phyloP scores from a whole-genome alignment of 1,284 basidiomycete genomes.

The Apiotrichum sp. region DNA sequence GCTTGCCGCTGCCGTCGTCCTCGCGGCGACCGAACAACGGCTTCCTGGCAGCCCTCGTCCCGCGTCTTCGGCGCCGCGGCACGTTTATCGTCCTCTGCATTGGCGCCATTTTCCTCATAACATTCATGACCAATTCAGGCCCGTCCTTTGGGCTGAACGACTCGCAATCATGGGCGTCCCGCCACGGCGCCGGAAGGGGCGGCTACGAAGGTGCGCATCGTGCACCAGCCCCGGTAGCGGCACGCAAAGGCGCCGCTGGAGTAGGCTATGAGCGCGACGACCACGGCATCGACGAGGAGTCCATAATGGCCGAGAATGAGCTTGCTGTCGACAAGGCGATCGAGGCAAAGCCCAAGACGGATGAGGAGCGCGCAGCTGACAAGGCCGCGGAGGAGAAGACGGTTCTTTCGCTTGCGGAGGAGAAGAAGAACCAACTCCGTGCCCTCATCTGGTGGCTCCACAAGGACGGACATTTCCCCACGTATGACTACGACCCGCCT shows the following conservation, averaged over 20 bases:
- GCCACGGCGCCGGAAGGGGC: too few relatives aligned
- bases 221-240: too few relatives aligned
- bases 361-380: slow-evolving; percentile 29
- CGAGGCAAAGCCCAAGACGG: slow-evolving; percentile 20
- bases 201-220: too few relatives aligned
- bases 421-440: slow-evolving; percentile 19
- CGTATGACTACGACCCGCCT: slow-evolving; percentile 24
- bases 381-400: slow-evolving; percentile 24
- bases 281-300: slow-evolving; percentile 25
- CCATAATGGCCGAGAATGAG: slow-evolving; percentile 41
- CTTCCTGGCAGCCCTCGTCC: neutral
- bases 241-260: neutral
- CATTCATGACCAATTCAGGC: neutral
- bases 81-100: neutral
- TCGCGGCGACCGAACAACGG: neutral
- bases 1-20: neutral
- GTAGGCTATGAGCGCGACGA: slow-evolving; percentile 3
- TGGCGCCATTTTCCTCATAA: neutral
- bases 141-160: neutral
- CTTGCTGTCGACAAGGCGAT: slow-evolving; percentile 13
- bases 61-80: neutral
- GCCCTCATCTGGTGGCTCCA: slow-evolving; percentile 40
- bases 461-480: slow-evolving; percentile 34
- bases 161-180: neutral
- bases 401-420: slow-evolving; percentile 13